These are phyloP conservation scores for Keithomyces neogunnii DNA, from an alignment of 2,329 filamentous ascomycete genomes.

Conservation along the genomic window DNA sequence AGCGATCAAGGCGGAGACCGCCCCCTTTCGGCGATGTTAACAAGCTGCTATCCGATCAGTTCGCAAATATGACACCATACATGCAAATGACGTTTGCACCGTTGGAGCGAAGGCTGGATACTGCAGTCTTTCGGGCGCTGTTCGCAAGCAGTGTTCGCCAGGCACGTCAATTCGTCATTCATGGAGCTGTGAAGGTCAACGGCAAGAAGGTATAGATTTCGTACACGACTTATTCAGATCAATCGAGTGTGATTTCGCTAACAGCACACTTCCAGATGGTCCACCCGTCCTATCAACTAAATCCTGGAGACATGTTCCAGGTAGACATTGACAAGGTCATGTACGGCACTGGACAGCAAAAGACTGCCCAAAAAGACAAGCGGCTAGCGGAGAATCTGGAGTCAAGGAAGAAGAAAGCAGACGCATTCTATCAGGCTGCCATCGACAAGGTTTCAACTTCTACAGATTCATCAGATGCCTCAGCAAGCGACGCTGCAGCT, in stretches of 20 bases:
- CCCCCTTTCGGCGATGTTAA: conserved; percentile 23
- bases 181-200: conserved; percentile 92
- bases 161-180: conserved; percentile 87
- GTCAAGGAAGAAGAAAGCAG: conserved; percentile 17
- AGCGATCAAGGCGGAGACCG: conserved; percentile 9
- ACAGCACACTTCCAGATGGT: conserved; percentile 57
- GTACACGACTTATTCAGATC: neutral
- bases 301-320: conserved; percentile 97
- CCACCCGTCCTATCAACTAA: conserved; percentile 86
- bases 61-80: conserved; percentile 61
- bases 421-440: conserved; percentile 13
- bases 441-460: conserved; percentile 8
- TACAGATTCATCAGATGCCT: neutral
- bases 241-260: neutral
- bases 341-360: conserved; percentile 73
- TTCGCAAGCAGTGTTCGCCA: conserved; percentile 92
- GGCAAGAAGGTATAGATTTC: conserved; percentile 68
- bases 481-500: conserved; percentile 13
- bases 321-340: conserved; percentile 85
- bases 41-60: conserved; percentile 22
- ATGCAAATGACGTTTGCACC: conserved; percentile 96
- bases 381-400: conserved; percentile 18
- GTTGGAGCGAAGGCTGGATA: conserved; percentile 81
- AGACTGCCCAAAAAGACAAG: conserved; percentile 30
- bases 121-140: conserved; percentile 86